These are phyloP conservation scores for Vanrija sp. DNA, from an alignment of 1,284 basidiomycete genomes.

Conservation along the genomic window DNA sequence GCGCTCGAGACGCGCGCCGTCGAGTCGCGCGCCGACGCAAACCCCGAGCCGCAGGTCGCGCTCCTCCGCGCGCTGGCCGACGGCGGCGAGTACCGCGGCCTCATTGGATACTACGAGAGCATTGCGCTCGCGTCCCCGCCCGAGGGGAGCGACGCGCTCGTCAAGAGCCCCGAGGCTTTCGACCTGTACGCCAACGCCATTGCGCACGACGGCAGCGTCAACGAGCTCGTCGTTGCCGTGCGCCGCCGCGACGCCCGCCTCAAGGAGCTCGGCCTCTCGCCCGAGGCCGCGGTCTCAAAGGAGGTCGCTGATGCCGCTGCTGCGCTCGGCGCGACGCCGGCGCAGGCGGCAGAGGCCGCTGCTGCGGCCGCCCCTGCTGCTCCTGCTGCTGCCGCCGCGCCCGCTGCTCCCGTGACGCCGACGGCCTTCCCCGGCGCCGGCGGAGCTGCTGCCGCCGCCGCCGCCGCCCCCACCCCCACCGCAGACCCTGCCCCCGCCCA, in stretches of 20 bases:
- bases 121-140: constrained; percentile 23
- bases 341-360: background rate
- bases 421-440: background rate
- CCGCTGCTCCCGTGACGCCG: background rate
- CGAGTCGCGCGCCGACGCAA: constrained; percentile 13
- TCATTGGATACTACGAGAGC: constrained; percentile 39
- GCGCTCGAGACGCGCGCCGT: constrained; percentile 37
- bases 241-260: constrained; percentile 29
- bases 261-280: background rate
- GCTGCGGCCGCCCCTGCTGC: background rate
- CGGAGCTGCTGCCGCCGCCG: background rate
- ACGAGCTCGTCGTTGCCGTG: constrained; percentile 29
- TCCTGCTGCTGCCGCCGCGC: background rate
- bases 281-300: background rate
- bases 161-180: constrained; percentile 33
- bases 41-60: constrained; percentile 28
- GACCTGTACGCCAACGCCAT: constrained; percentile 34
- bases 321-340: background rate
- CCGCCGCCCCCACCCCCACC: background rate
- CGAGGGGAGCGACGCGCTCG: constrained; percentile 23
- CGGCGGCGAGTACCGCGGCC: constrained; percentile 31
- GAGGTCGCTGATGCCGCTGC: background rate
- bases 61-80: constrained; percentile 33
- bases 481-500: background rate
- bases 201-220: constrained; percentile 27